Evolutionary conservation across 1,139 yeast genomes (phyloP).

Genomic region (Candida glucosophila): DNA sequence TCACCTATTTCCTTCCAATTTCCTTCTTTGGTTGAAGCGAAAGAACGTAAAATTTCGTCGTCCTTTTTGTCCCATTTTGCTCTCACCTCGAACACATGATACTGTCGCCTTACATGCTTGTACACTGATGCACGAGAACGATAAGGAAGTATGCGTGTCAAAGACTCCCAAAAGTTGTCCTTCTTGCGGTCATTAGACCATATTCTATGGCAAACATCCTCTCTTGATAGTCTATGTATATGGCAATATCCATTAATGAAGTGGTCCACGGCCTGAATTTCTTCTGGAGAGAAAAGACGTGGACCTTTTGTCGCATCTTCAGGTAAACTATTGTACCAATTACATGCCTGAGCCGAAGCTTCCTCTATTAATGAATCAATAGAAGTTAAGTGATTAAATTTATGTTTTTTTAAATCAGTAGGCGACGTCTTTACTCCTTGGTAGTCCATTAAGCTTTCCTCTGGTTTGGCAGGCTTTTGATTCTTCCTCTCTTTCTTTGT

Average conservation of each 20-base stretch:
- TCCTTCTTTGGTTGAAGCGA: conserved; percentile 62
- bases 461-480: conserved; percentile 4
- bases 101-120: conserved; percentile 84
- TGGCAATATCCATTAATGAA: conserved; percentile 64
- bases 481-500: conserved; percentile 2
- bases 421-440: not conserved
- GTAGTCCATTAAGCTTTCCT: conserved; percentile 1
- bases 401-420: conserved; percentile 9
- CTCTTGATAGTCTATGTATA: conserved; percentile 51
- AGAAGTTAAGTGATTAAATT: conserved; percentile 20
- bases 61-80: conserved; percentile 87
- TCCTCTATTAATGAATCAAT: conserved; percentile 29
- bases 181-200: conserved; percentile 82
- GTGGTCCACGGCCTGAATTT: conserved; percentile 60
- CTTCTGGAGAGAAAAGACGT: conserved; percentile 50
- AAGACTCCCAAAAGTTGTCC: conserved; percentile 82
- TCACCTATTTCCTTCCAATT: conserved; percentile 83
- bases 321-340: conserved; percentile 29
- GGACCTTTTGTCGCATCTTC: conserved; percentile 27
- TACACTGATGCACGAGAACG: conserved; percentile 83
- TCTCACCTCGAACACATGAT: conserved; percentile 76
- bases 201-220: conserved; percentile 69
- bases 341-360: conserved; percentile 24
- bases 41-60: conserved; percentile 54
- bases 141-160: conserved; percentile 70